Evolutionary conservation across 495 filamentous ascomycete genomes (phyloP).

Genomic region (Tuber magnatum): DNA sequence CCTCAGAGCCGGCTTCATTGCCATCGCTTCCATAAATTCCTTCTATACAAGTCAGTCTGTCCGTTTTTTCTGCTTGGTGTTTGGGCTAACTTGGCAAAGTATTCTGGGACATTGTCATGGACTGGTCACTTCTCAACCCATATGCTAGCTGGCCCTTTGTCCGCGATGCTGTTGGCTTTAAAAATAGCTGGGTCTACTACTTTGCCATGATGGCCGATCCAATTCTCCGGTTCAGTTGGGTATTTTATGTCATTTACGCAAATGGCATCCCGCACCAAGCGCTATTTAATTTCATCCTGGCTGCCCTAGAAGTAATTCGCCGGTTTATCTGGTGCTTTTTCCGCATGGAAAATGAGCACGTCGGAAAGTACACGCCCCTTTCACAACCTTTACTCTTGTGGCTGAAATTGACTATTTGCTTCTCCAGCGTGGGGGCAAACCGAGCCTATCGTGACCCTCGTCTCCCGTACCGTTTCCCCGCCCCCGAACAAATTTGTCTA

Average conservation of each 20-base stretch:
- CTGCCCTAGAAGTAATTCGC: slow-evolving; percentile 68
- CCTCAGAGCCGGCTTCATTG: slow-evolving; percentile 64
- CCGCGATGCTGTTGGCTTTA: slow-evolving; percentile 72
- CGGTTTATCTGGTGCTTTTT: slow-evolving; percentile 85
- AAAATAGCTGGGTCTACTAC: slow-evolving; percentile 74
- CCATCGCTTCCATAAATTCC: slow-evolving; percentile 69
- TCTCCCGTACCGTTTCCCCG: slow-evolving; percentile 33
- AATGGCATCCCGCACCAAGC: slow-evolving; percentile 72
- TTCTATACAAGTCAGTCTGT: slow-evolving; percentile 63
- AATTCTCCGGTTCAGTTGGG: slow-evolving; percentile 89
- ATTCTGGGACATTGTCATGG: slow-evolving; percentile 96
- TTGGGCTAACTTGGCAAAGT: slow-evolving; percentile 42
- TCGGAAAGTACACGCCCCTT: slow-evolving; percentile 24
- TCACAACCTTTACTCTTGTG: neutral
- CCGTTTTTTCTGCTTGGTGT: slow-evolving; percentile 12
- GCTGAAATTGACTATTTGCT: neutral
- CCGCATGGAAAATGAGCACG: slow-evolving; percentile 91
- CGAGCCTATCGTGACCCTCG: slow-evolving; percentile 37
- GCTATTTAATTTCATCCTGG: slow-evolving; percentile 65
- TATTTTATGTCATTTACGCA: slow-evolving; percentile 82
- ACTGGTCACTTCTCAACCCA: slow-evolving; percentile 79
- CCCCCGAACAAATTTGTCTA: slow-evolving; percentile 1
- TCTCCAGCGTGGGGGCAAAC: slow-evolving; percentile 32
- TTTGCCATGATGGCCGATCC: slow-evolving; percentile 74
- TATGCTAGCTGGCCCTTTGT: slow-evolving; percentile 62